Conservation (phyloP, 2,329 filamentous ascomycete species). For the Ploettnerulaceae sp. region DNA sequence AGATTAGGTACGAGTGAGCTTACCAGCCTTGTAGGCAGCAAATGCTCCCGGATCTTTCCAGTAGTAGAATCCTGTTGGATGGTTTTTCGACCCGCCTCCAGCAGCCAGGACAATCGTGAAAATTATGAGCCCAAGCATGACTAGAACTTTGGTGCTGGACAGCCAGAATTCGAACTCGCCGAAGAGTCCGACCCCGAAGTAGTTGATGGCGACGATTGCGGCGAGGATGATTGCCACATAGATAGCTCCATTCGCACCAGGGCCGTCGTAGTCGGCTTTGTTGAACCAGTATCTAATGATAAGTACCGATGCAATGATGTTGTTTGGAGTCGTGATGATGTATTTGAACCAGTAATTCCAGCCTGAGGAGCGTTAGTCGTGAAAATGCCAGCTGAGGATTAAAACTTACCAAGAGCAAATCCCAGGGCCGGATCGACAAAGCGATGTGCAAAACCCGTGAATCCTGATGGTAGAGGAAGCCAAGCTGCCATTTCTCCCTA, state of each 20-base stretch:
- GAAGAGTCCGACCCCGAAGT: conserved; percentile 43
- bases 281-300: conserved; percentile 78
- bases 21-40: conserved; percentile 32
- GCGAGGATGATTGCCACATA: conserved; percentile 71
- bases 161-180: conserved; percentile 53
- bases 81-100: conserved; percentile 56
- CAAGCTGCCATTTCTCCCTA: conserved; percentile 77
- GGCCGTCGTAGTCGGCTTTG: conserved; percentile 26
- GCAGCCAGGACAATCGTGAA: conserved; percentile 59
- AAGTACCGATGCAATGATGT: conserved; percentile 73
- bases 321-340: conserved; percentile 80
- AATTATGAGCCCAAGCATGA: conserved; percentile 62
- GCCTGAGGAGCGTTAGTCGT: conserved; percentile 9
- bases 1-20: not conserved
- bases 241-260: conserved; percentile 65
- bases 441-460: conserved; percentile 73
- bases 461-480: conserved; percentile 72
- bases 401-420: conserved; percentile 71
- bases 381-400: too few species aligned
- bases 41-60: conserved; percentile 44
- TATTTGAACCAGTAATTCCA: conserved; percentile 45
- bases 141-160: conserved; percentile 54
- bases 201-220: conserved; percentile 60
- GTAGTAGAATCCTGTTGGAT: conserved; percentile 45
- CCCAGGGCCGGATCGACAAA: conserved; percentile 79